Evolutionary conservation across 208 protist genomes (phyloP), one percentile per base, ranked within the genome.

Genomic region (Sergeia podlipaevii): DNA sequence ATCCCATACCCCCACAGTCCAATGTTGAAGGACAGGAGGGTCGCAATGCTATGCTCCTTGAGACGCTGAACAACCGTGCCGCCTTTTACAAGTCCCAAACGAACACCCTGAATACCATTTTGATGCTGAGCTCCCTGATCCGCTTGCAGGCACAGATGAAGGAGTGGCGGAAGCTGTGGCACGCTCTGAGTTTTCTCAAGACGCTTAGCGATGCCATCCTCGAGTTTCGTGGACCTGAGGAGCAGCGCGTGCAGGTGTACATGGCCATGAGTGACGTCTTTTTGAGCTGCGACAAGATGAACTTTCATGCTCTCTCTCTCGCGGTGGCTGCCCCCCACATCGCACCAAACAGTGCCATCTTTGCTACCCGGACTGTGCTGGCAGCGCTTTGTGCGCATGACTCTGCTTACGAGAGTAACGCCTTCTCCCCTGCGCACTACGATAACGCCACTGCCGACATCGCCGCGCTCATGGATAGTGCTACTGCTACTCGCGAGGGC

Each of bases 251-350:
- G 4, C 46, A 65, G 1, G 74, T 80, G 17, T 84, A 89, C 61
- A 57, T 75, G 61, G 64, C 63, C 18, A 85, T 89, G 70, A 77
- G 74, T 32, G 62, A 70, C 15, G 63, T 82, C 27, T 88, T 93
- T 60, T 88, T 72, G 80, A 70, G 64, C 26, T 90, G 78, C 61
- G 54, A 51, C 21, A 67, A 77, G 30, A 67, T 74, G 59, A 70
- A 65, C 53, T 88, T 83, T 58, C 79, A 93, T 60, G 81, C 86
- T 18, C 61, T 85, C 64, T 89, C 77, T 57, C 75, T 90, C 33
- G 60, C 41, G 28, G 49, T 65, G 23, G 82, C 80, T 3, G 77
- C 77, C 0, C 63, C 64, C 24, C 38, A 58, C n/a, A 51, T 56
- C 18, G 60, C 80, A 2, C 68, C 62, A 20, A 43, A 45, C 23